Evolutionary conservation across 331 rosid genomes (phyloP).

Genomic region (Rhamnella rubrinervis): DNA sequence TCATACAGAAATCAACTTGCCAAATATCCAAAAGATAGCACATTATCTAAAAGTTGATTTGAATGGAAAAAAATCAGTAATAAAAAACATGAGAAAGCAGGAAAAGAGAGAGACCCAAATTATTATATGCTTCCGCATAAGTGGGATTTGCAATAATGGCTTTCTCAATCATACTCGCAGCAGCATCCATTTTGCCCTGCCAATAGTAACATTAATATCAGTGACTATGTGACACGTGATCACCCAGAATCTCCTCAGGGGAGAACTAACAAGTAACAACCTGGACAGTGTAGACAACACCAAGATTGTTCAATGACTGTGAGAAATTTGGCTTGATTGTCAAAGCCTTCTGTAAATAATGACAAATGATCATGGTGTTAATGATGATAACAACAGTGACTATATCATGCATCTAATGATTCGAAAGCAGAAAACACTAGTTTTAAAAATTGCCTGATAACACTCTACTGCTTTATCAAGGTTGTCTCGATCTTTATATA

Average conservation of each 20-base stretch:
- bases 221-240: conserved; percentile 11
- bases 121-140: conserved; percentile 95
- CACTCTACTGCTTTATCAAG: conserved; percentile 98
- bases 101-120: conserved; percentile 58
- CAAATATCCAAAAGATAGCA: background rate
- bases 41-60: background rate
- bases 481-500: conserved; percentile 95
- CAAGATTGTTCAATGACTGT: conserved; percentile 97
- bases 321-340: conserved; percentile 91
- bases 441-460: conserved; percentile 69
- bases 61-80: conserved; percentile 5
- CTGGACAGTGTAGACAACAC: conserved; percentile 98
- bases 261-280: conserved; percentile 34
- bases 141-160: conserved; percentile 96
- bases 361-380: background rate
- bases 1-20: background rate
- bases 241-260: conserved; percentile 21
- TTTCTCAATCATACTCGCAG: conserved; percentile 97
- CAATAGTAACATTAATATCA: conserved; percentile 25
- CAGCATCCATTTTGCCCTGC: conserved; percentile 99
- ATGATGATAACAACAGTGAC: conserved; percentile 13
- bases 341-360: conserved; percentile 69
- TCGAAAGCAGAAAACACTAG: conserved; percentile 4
- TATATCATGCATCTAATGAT: conserved; percentile 2
- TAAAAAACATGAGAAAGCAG: conserved; percentile 9